A percentile compares a stretch with the other conserved stretches of the same genome.
Evolutionary conservation across 2,329 filamentous ascomycete genomes (phyloP).

Genomic region (Canariomyces notabilis): DNA sequence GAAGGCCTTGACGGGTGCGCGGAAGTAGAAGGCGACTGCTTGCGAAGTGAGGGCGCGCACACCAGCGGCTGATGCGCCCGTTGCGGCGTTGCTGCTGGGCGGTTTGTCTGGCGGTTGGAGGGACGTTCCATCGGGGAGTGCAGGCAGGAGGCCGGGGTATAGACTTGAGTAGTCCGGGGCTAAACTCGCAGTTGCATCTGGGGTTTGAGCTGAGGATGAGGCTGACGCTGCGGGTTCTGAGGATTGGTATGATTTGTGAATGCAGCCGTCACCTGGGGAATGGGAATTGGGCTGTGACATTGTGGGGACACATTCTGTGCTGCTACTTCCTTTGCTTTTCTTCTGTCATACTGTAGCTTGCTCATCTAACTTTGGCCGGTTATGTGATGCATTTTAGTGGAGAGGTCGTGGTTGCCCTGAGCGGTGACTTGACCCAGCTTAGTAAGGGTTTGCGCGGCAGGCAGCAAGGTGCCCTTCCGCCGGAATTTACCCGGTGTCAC

Average conservation of each 20-base stretch:
- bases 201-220: neutral
- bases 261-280: constrained; percentile 14
- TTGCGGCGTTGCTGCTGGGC: constrained; percentile 36
- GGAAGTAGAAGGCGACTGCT: constrained; percentile 84
- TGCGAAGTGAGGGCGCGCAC: constrained; percentile 80
- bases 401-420: too few relatives aligned
- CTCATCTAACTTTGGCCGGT: too few relatives aligned
- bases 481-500: too few relatives aligned
- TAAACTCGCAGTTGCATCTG: too few relatives aligned
- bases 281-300: constrained; percentile 17
- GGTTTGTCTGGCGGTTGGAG: constrained; percentile 19
- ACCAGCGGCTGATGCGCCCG: constrained; percentile 77
- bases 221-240: neutral
- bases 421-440: too few relatives aligned
- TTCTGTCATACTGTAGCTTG: too few relatives aligned
- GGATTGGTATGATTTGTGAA: too few relatives aligned
- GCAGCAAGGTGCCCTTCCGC: too few relatives aligned
- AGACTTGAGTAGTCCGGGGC: neutral
- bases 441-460: too few relatives aligned
- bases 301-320: constrained; percentile 16
- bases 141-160: constrained; percentile 19
- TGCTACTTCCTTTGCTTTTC: neutral
- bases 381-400: too few relatives aligned
- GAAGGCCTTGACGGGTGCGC: constrained; percentile 86
- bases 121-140: constrained; percentile 18